Base-by-base conservation (phyloP, 768 basidiomycete species). In the Galerina marginata region DNA sequence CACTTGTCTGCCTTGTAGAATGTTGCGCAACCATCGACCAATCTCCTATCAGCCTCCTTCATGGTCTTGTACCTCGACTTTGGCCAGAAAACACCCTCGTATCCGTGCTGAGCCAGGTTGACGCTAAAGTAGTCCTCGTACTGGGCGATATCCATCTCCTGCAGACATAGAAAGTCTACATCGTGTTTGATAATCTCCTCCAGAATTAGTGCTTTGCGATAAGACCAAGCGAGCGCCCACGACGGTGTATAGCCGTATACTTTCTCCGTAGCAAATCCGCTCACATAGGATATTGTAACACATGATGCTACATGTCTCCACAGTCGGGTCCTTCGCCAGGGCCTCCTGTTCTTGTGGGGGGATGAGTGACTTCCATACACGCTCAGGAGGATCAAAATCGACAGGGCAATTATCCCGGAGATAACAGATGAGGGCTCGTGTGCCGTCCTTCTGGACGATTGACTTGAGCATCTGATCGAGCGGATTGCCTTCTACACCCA, bases 401-500 rank as follows among this genome's bases (percentile, higher is more conserved):
- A 91, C 83, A 0, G 94, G 91, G 77, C 92, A 92, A n/a, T 88
- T 88, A 74, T 99, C 97, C 59, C 97, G 91, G n/a, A 99, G 85
- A 72, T 86, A 93, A 0, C 90, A 84, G 58, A 99, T 91, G 38
- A 99, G 83, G 1, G 92, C 91, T 1, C 84, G 79, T 0, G 96
- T 97, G n/a, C 97, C 96, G 37, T 98, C 95, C 74, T 95, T 96
- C 76, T 97, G 95, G 52, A 98, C 81, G 26, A 96, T 85, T 25
- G 81, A 77, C 72, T 93, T 92, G 42, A 96, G 77, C 26, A 83
- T 75, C 2, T 86, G 77, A 56, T 96, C 93, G 43, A 99, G 75
- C 2, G 96, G 96, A 67, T 99, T 99, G n/a, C 97, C 97, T 73
- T 99, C 97, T 38, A 99, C 84, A 16, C 97, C 97, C 26, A 99